phyloP scores from a whole-genome alignment of 352 stramenopile genomes.

The Blastocystis sp. region DNA sequence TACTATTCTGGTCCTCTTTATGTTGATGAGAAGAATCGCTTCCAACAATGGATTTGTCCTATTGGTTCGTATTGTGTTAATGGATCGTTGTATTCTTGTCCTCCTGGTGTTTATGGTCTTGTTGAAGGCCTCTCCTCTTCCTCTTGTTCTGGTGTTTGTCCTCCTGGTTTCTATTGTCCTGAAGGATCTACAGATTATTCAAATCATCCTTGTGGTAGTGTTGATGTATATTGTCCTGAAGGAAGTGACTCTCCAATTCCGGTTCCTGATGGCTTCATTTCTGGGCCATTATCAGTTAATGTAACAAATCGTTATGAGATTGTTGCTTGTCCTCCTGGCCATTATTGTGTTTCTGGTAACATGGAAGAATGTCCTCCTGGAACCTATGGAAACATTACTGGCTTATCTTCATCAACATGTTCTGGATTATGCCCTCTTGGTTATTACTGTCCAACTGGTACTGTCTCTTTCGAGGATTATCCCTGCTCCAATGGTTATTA shows the following conservation, averaged over 20 bases:
- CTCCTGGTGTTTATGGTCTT: not conserved
- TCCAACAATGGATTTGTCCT: slow-evolving; percentile 3
- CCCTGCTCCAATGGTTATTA: not conserved
- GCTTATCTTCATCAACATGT: not conserved
- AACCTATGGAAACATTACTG: not conserved
- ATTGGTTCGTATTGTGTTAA: not conserved
- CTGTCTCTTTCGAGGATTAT: not conserved
- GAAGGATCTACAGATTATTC: not conserved
- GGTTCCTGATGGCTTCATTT: not conserved
- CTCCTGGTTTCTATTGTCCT: slow-evolving; percentile 26
- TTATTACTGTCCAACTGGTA: slow-evolving; percentile 10
- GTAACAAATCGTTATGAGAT: not conserved
- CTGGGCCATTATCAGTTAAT: not conserved
- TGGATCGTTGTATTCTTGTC: not conserved
- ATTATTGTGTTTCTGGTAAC: not conserved
- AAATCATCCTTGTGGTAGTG: not conserved
- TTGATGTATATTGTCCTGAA: slow-evolving; percentile 1
- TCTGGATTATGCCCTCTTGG: not conserved
- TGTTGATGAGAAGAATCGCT: not conserved
- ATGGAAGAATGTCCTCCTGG: not conserved
- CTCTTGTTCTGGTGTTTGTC: slow-evolving; percentile 5
- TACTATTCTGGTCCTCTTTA: slow-evolving; percentile 4
- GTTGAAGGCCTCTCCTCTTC: not conserved
- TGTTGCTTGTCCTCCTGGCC: not conserved
- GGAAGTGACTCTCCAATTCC: not conserved